phyloP scores from a whole-genome alignment of 2,329 filamentous ascomycete genomes.

The Sporothrix curviconia region DNA sequence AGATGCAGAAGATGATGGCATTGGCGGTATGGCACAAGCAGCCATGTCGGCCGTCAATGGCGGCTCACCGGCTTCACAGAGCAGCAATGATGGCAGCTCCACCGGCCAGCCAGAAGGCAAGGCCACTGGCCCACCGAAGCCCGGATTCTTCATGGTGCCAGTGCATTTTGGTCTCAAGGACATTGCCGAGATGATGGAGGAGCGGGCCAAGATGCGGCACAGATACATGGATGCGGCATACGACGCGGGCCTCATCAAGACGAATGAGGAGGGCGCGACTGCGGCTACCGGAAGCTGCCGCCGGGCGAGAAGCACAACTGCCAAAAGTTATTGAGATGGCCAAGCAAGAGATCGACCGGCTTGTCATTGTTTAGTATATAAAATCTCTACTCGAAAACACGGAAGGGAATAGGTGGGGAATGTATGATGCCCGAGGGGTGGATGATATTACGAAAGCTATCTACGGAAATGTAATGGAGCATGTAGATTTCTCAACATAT shows the following conservation, averaged over 20 bases:
- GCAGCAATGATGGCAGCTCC: no score
- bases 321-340: slow-evolving; percentile 48
- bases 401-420: no score
- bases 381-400: no score
- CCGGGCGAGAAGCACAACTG: slow-evolving; percentile 39
- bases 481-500: no score
- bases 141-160: slow-evolving; percentile 15
- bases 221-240: slow-evolving; percentile 41
- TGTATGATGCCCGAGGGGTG: neutral
- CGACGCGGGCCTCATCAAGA: slow-evolving; percentile 30
- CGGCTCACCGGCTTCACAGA: no score
- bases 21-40: neutral
- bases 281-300: slow-evolving; percentile 27
- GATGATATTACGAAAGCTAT: no score
- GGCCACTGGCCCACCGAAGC: neutral
- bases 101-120: neutral
- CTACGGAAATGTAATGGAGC: no score
- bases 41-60: neutral
- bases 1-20: neutral
- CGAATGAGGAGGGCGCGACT: slow-evolving; percentile 15
- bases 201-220: slow-evolving; percentile 43
- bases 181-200: slow-evolving; percentile 47
- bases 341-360: slow-evolving; percentile 44
- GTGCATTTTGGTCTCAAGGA: slow-evolving; percentile 47
- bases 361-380: slow-evolving; percentile 44